Conservation (phyloP, 768 basidiomycete species). For the Scleroderma citrinum region DNA sequence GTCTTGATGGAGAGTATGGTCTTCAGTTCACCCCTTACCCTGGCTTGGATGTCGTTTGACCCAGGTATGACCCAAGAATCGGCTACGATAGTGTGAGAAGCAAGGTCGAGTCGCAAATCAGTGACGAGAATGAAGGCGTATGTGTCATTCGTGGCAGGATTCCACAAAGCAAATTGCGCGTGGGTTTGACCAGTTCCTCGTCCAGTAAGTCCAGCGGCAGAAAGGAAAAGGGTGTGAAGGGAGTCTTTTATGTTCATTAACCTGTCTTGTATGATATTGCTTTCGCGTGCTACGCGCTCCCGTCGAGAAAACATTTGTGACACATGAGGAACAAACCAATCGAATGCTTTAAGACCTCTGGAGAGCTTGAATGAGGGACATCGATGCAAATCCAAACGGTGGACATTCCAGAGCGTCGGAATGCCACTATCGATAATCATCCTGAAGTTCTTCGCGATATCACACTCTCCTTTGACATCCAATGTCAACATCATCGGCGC, state of each 20-base stretch:
- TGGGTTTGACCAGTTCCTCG: slow-evolving; percentile 6
- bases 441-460: slow-evolving; percentile 24
- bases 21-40: slow-evolving; percentile 6
- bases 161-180: slow-evolving; percentile 15
- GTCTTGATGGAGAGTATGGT: slow-evolving; percentile 12
- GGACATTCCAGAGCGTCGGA: slow-evolving; percentile 31
- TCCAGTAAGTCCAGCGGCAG: slow-evolving; percentile 18
- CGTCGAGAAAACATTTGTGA: slow-evolving; percentile 27
- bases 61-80: slow-evolving; percentile 44
- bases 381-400: slow-evolving; percentile 32
- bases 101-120: slow-evolving; percentile 40
- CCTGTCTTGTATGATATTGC: slow-evolving; percentile 11
- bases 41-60: slow-evolving; percentile 6
- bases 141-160: slow-evolving; percentile 7
- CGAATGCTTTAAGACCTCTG: slow-evolving; percentile 3
- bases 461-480: slow-evolving; percentile 12
- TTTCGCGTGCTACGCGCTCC: slow-evolving; percentile 16
- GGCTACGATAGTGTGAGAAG: slow-evolving; percentile 44
- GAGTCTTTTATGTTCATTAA: slow-evolving; percentile 30
- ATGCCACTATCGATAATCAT: slow-evolving; percentile 11
- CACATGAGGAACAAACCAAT: slow-evolving; percentile 32
- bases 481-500: slow-evolving; percentile 12
- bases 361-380: slow-evolving; percentile 29
- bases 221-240: slow-evolving; percentile 25
- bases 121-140: slow-evolving; percentile 43